Evolutionary conservation across 139 green algal species (phyloP).

Genomic region (Ettlia oleoabundans): DNA sequence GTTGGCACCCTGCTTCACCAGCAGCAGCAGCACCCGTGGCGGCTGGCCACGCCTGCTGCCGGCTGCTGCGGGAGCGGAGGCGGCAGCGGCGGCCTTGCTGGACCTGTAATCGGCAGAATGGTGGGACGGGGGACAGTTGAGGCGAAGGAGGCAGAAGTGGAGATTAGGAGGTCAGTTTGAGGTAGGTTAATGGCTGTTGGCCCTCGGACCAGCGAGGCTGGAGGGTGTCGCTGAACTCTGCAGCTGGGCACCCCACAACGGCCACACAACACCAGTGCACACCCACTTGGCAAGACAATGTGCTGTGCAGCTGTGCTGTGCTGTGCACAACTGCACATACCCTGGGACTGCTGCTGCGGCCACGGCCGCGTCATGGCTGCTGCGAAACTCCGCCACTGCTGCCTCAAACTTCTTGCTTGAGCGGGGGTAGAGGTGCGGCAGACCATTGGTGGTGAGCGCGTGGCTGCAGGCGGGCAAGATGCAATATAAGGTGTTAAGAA

Average conservation of each 20-base stretch:
- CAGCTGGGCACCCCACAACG: no score
- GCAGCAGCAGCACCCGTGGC: slow-evolving; percentile 76
- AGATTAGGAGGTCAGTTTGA: neutral
- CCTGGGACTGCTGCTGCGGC: neutral
- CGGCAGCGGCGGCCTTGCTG: neutral
- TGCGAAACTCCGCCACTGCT: slow-evolving; percentile 67
- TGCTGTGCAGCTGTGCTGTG: no score
- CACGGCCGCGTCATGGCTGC: neutral
- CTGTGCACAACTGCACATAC: neutral
- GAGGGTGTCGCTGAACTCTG: no score
- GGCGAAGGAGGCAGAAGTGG: neutral
- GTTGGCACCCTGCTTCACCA: slow-evolving; percentile 73
- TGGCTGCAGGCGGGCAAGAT: slow-evolving; percentile 24
- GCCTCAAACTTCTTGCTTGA: slow-evolving; percentile 53
- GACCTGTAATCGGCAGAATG: neutral
- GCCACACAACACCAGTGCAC: neutral
- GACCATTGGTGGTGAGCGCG: slow-evolving; percentile 63
- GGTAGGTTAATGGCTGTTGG: neutral
- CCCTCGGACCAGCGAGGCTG: no score
- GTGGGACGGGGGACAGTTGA: neutral
- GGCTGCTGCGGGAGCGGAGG: neutral
- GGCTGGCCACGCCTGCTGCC: neutral
- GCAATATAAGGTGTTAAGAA: neutral
- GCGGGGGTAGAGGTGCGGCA: slow-evolving; percentile 54
- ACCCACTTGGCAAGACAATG: neutral